Evolutionary conservation across 176 grass and related monocot genomes (phyloP).

Genomic region (Carex cristatella): DNA sequence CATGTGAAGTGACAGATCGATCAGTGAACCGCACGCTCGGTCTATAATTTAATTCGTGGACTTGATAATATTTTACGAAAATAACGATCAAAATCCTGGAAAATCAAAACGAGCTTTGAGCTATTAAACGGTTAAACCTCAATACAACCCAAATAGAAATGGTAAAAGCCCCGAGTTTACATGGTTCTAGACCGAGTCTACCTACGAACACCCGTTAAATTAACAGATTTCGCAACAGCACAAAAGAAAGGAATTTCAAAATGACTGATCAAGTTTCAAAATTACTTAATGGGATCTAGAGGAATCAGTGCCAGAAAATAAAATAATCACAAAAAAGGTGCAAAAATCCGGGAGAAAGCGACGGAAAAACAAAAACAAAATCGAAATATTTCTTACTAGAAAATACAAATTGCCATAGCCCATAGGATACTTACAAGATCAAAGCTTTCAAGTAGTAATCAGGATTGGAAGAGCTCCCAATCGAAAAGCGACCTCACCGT

Average conservation of each 20-base stretch:
- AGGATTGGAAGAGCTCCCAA: not conserved
- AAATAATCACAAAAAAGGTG: not conserved
- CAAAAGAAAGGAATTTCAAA: not conserved
- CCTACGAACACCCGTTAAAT: not conserved
- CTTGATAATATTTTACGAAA: not conserved
- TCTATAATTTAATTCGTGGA: constrained; percentile 11
- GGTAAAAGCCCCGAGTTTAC: not conserved
- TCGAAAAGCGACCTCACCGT: not conserved
- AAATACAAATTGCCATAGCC: not conserved
- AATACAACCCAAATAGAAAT: not conserved
- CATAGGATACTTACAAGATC: not conserved
- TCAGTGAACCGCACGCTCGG: not conserved
- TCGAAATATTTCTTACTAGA: not conserved
- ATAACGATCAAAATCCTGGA: not conserved
- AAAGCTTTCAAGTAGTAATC: not conserved
- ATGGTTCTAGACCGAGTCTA: not conserved
- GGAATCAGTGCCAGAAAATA: not conserved
- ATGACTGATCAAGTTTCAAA: not conserved
- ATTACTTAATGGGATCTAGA: not conserved
- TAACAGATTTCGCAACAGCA: not conserved
- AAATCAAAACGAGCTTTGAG: not conserved
- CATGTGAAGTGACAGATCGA: not conserved
- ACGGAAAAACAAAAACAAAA: not conserved
- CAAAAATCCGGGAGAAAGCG: not conserved
- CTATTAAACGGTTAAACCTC: not conserved